phyloP scores from a whole-genome alignment of 139 green algal species.

The Deuterostichococcus epilithicus region DNA sequence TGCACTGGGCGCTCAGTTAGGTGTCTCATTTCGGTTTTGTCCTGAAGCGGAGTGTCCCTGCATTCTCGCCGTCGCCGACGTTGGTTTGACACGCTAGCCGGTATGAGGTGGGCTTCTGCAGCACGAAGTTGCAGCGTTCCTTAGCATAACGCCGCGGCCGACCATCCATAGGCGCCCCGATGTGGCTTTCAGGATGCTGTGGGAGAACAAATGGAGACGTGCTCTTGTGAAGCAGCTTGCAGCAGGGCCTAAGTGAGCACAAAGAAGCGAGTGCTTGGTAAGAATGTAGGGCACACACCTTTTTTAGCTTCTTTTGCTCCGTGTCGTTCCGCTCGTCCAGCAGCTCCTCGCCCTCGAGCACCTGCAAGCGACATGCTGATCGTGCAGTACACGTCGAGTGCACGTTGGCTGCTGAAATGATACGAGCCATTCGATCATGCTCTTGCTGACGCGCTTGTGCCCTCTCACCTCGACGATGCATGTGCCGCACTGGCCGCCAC shows the following conservation, averaged over 20 bases:
- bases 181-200: too few relatives aligned
- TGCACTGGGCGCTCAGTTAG: too few relatives aligned
- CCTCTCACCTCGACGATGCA: slow-evolving; percentile 45
- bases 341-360: slow-evolving; percentile 43
- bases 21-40: slow-evolving; percentile 33
- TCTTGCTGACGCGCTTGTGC: neutral
- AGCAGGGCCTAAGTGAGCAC: too few relatives aligned
- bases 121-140: neutral
- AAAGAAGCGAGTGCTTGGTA: too few relatives aligned
- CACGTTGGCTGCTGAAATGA: too few relatives aligned
- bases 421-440: too few relatives aligned
- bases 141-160: too few relatives aligned
- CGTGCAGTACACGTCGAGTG: too few relatives aligned
- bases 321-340: slow-evolving; percentile 37
- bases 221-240: too few relatives aligned
- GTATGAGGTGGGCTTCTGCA: slow-evolving; percentile 45
- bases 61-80: slow-evolving; percentile 53
- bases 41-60: slow-evolving; percentile 33
- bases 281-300: slow-evolving; percentile 22
- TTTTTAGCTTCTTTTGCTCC: slow-evolving; percentile 53
- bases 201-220: too few relatives aligned
- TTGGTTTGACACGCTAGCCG: slow-evolving; percentile 58
- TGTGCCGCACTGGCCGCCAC: slow-evolving; percentile 49
- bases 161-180: too few relatives aligned
- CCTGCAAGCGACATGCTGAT: slow-evolving; percentile 19